Conservation (phyloP, 192 early-diverging fungal genomes). For the Glomus cerebriforme region DNA sequence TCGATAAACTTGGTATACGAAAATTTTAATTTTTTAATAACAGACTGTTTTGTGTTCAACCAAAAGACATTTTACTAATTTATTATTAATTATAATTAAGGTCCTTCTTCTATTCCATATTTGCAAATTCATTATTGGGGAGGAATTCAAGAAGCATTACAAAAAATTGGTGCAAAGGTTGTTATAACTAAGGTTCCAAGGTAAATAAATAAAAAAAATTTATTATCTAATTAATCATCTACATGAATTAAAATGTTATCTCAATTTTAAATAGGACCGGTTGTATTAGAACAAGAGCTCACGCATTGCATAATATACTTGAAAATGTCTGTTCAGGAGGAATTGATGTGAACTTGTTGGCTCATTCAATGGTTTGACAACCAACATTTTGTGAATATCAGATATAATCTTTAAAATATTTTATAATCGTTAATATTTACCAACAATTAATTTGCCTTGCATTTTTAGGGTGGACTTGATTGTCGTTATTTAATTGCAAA, state of each 20-base stretch:
- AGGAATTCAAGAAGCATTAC: constrained; percentile 76
- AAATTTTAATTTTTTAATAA: constrained; percentile 31
- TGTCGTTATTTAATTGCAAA: constrained; percentile 90
- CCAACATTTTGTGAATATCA: background rate
- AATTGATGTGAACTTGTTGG: constrained; percentile 80
- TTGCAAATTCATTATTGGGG: constrained; percentile 90
- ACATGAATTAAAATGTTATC: background rate
- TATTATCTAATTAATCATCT: background rate
- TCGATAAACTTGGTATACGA: constrained; percentile 60
- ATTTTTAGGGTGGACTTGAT: constrained; percentile 83
- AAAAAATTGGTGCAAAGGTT: constrained; percentile 79
- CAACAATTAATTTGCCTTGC: constrained; percentile 12
- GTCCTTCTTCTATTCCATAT: constrained; percentile 71
- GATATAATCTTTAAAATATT: background rate
- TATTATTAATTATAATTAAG: constrained; percentile 34
- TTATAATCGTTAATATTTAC: background rate
- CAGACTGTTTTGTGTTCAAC: too few species aligned
- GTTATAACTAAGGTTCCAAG: constrained; percentile 74
- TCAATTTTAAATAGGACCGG: constrained; percentile 51
- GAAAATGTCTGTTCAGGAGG: constrained; percentile 54
- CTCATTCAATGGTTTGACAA: constrained; percentile 82
- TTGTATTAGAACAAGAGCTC: constrained; percentile 73
- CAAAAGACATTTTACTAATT: too few species aligned
- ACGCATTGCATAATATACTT: constrained; percentile 72
- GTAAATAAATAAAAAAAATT: constrained; percentile 21